Percentiles rank a stretch among this genome's conserved stretches.
These are phyloP conservation scores for Corchorus capsularis DNA, from an alignment of 345 rosid genomes.

Conservation along the genomic window DNA sequence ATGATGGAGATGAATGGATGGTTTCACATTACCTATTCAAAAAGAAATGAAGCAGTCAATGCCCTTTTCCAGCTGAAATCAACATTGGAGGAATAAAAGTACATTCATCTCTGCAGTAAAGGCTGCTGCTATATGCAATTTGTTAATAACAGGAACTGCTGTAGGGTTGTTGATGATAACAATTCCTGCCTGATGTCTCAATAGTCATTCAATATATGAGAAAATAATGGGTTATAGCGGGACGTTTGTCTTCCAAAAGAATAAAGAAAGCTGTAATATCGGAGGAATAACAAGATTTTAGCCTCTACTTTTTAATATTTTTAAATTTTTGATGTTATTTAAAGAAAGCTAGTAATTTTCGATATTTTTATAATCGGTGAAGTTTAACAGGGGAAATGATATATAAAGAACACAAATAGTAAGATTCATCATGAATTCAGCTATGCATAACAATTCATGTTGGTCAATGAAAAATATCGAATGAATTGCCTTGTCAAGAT, in stretches of 20 bases:
- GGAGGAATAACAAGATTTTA: too few relatives aligned
- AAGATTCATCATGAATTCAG: neutral
- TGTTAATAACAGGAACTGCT: neutral
- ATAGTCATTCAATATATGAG: neutral
- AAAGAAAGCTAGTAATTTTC: too few relatives aligned
- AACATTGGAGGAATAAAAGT: neutral
- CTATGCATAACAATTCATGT: neutral
- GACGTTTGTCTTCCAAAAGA: neutral
- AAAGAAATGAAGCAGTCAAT: conserved; percentile 51
- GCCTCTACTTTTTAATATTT: too few relatives aligned
- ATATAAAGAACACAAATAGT: neutral
- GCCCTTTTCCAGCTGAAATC: neutral
- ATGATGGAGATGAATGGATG: conserved; percentile 91
- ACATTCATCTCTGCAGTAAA: neutral
- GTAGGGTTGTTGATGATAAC: neutral
- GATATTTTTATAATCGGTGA: too few relatives aligned
- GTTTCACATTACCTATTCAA: conserved; percentile 70
- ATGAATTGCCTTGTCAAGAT: neutral
- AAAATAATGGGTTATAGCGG: neutral
- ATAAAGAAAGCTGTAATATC: neutral
- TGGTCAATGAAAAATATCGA: neutral
- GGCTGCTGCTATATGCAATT: neutral
- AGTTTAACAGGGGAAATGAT: too few relatives aligned
- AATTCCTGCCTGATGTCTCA: neutral
- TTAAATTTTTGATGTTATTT: too few relatives aligned